These are phyloP conservation scores for Hemileccinum impolitum DNA, from an alignment of 768 basidiomycete species.

Conservation along the genomic window DNA sequence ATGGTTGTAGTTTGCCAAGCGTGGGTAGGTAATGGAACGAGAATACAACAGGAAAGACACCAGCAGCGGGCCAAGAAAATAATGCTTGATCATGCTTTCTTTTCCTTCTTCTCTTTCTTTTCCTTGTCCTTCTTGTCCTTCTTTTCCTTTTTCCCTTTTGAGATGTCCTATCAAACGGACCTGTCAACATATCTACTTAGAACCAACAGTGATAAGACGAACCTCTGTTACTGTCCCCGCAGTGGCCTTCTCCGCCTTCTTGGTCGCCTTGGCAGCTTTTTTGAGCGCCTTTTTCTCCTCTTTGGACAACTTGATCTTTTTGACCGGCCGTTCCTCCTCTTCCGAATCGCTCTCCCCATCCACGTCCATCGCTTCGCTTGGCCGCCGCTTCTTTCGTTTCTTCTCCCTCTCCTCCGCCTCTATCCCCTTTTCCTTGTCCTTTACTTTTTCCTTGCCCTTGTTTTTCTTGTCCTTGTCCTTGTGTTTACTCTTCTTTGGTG, in stretches of 20 bases:
- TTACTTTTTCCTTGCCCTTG: conserved; percentile 9
- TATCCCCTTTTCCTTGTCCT: background rate
- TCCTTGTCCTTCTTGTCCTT: conserved; percentile 38
- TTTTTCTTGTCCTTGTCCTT: conserved; percentile 34
- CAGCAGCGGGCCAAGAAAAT: background rate
- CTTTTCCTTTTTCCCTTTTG: conserved; percentile 39
- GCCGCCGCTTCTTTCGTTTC: conserved; percentile 56
- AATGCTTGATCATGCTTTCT: conserved; percentile 36
- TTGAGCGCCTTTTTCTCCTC: conserved; percentile 86
- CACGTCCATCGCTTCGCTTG: conserved; percentile 64
- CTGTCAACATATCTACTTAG: conserved; percentile 4
- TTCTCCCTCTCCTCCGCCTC: conserved; percentile 39
- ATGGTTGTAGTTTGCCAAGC: no score
- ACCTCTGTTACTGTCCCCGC: conserved; percentile 34
- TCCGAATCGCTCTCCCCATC: conserved; percentile 46
- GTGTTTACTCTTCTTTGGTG: conserved; percentile 59
- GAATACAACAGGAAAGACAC: conserved; percentile 1
- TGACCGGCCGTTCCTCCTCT: conserved; percentile 46
- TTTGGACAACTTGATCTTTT: conserved; percentile 77
- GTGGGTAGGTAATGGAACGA: no score
- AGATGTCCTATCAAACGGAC: conserved; percentile 25
- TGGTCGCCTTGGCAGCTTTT: conserved; percentile 68
- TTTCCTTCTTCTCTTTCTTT: conserved; percentile 41
- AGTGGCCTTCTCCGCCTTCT: conserved; percentile 42
- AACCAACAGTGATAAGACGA: conserved; percentile 16